Evolutionary conservation across 306 rosid species (phyloP), one percentile per base, ranked within the genome.

Genomic region (Vigna radiata): DNA sequence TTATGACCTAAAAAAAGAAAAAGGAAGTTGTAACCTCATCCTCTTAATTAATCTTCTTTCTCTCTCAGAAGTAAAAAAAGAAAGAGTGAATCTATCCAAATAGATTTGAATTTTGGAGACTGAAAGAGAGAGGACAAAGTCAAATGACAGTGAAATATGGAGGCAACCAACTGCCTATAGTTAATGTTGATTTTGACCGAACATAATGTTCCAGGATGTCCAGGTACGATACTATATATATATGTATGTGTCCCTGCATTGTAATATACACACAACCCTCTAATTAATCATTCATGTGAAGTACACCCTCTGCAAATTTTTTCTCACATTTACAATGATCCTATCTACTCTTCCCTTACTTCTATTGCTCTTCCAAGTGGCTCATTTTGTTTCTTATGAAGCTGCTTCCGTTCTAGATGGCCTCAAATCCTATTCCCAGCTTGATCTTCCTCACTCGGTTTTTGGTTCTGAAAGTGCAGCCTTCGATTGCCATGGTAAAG

Each of bases 401-500:
- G 3, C 25, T 1, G 18, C 49, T 65, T 31, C 1, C 9, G 19
- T 56, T 8, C 25, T 16, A 16, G 15, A 56, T 58, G 71, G 69
- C 17, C 65, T 75, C 2, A 29, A 41, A 70, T 73, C 62, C 14
- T 80, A 77, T 63, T 8, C 39, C 36, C 54, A 82, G 9, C 11
- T 88, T 2, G 71, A 55, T 55, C 87, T 87, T 9, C 80, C 88
- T 0, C 55, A 59, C 0, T 41, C 68, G 8, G 90, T 77, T 1
- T 44, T 72, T 15, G 93, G 91, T 43, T 88, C 91, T 1, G 94
- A 90, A 60, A 84, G 91, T 76, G 47, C 79, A 8, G 91, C 86
- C 17, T 90, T 90, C 16, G 94, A 87, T 54, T 88, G 91, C 88
- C 84, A 64, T 62, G 91, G 90, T 6, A 58, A 60, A 27, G 94